Evolutionary conservation across 176 grass and related monocot genomes (phyloP).

Genomic region (Rhipidocladum racemiflorum): DNA sequence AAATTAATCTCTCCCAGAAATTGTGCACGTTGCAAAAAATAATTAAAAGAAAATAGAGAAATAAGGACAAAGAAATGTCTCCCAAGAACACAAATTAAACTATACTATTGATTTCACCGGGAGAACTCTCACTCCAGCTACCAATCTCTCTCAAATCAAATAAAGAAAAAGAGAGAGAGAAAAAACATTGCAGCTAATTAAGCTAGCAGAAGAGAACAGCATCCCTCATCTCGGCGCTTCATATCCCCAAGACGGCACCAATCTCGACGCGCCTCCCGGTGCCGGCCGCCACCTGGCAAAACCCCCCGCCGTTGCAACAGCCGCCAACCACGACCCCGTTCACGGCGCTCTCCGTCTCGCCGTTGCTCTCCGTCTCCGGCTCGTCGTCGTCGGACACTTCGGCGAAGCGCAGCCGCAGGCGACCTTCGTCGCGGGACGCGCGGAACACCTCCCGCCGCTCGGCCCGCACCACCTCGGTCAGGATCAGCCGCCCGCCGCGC

Average conservation of each 20-base stretch:
- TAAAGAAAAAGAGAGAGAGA: neutral
- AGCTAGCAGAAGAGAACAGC: neutral
- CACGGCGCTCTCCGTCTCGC: neutral
- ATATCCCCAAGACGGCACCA: conserved; percentile 31
- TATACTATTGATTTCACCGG: neutral
- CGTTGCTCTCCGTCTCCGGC: neutral
- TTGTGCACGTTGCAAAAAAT: neutral
- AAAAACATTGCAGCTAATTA: neutral
- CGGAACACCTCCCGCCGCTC: conserved; percentile 43
- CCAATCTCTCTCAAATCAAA: neutral
- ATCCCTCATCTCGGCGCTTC: neutral
- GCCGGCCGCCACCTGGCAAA: conserved; percentile 15
- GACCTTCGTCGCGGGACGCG: conserved; percentile 46
- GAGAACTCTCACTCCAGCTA: neutral
- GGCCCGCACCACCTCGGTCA: conserved; percentile 46
- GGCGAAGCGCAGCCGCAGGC: conserved; percentile 52
- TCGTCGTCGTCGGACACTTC: neutral
- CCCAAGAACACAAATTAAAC: neutral
- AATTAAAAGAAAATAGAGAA: neutral
- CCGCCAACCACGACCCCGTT: neutral
- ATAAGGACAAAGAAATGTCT: neutral
- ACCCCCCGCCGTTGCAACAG: neutral
- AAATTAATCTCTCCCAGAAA: neutral
- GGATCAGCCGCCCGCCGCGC: conserved; percentile 62
- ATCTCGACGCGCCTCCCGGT: conserved; percentile 11